Conservation (phyloP, 2,329 filamentous ascomycete species). For the Pseudogymnoascus sp. region DNA sequence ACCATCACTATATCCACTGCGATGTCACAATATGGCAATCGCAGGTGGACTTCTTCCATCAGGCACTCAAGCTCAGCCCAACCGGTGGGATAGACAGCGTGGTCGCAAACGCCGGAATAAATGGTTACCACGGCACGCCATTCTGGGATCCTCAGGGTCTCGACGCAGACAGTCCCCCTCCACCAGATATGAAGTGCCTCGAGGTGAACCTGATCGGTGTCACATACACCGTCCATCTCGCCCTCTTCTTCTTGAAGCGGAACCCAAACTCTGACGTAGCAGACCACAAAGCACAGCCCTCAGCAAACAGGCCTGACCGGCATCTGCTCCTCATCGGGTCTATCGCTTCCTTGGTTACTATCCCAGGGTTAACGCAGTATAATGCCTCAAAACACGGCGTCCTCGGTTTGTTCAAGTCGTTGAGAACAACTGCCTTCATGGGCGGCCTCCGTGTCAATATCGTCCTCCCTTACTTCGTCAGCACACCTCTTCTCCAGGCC, state of each 20-base stretch:
- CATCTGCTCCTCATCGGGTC: constrained; percentile 59
- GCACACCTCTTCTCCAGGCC: constrained; percentile 51
- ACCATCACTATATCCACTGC: constrained; percentile 53
- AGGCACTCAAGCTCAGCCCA: constrained; percentile 47
- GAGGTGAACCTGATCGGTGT: constrained; percentile 60
- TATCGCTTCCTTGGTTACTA: constrained; percentile 47
- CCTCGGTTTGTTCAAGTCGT: constrained; percentile 55
- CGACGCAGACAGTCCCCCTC: constrained; percentile 41
- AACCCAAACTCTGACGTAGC: constrained; percentile 40
- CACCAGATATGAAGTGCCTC: constrained; percentile 47
- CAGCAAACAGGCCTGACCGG: constrained; percentile 41
- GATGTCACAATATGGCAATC: constrained; percentile 61
- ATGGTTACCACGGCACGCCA: constrained; percentile 32
- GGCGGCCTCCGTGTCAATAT: constrained; percentile 57
- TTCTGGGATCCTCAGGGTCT: constrained; percentile 42
- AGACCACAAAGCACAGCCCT: constrained; percentile 29
- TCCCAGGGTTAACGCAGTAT: constrained; percentile 48
- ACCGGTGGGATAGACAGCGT: constrained; percentile 55
- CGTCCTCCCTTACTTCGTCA: constrained; percentile 61
- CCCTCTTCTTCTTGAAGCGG: constrained; percentile 50
- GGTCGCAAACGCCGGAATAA: constrained; percentile 62
- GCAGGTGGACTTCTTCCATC: constrained; percentile 57
- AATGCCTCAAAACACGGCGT: constrained; percentile 60
- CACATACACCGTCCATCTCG: constrained; percentile 59
- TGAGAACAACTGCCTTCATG: constrained; percentile 45